Evolutionary conservation across 345 rosid genomes (phyloP), one percentile per base, ranked within the genome.

Genomic region (Ceriops zippeliana): DNA sequence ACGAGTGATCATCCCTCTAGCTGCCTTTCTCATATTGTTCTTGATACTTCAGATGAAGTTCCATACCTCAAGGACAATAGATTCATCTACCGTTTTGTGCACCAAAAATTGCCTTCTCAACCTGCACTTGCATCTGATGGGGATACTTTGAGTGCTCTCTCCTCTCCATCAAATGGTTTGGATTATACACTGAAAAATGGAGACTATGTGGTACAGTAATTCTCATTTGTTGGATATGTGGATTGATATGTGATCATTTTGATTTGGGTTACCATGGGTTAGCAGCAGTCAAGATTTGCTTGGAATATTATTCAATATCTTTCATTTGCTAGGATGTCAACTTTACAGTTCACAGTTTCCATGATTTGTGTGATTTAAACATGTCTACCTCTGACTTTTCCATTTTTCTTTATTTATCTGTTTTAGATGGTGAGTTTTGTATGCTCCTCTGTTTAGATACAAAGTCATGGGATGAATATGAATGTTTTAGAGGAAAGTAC

Each of bases 71-170:
- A 77, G 75, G 93, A 86, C 70, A 76, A 79, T 59, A 78, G 87
- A 76, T 90, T 85, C 82, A 73, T 83, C 71, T 95, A 91, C 68
- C 87, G 77, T 68, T 95, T 95, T 89, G 84, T 90, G 56, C 83
- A 79, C 63, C 83, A 78, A 79, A 74, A 69, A 58, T 60, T 72
- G 20, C 78, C 82, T 54, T 65, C 76, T 31, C 64, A 71, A 51
- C 74, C 70, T 62, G 61, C 63, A 47, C 61, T 69, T 69, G 80
- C 67, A 67, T 75, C 85, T 62, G 74, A 65, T 16, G 74, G 77
- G 73, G 85, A 81, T 73, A 62, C 78, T 34, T 68, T 37, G 16
- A 66, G 57, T 74, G 72, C 70, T 57, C 75, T 52, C 32, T 52
- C 75, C 75, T 63, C 81, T 70, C 69, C 77, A 35, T 61, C 61